Percentiles rank a stretch among this genome's conserved stretches.
These are phyloP conservation scores for Claviceps sp. DNA, from an alignment of 2,329 filamentous ascomycete genomes.

Conservation along the genomic window DNA sequence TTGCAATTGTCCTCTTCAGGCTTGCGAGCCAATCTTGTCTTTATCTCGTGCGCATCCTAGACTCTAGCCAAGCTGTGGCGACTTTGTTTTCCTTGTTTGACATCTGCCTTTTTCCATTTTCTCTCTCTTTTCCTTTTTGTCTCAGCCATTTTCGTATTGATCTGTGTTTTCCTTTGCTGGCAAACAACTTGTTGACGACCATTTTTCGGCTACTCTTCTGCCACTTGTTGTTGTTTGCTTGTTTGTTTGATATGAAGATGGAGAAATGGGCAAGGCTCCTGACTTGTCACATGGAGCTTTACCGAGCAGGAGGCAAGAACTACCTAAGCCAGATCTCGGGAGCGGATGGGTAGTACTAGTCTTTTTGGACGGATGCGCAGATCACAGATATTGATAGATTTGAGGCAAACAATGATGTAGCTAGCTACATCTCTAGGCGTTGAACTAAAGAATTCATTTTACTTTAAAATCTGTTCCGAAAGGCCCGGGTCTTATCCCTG, in stretches of 20 bases:
- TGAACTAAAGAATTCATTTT: too few species aligned
- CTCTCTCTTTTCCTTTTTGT: conserved; percentile 11
- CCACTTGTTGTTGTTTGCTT: background rate
- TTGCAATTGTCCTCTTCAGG: conserved; percentile 17
- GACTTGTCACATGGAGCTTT: background rate
- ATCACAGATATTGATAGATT: background rate
- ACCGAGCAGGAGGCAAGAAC: background rate
- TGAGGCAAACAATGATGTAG: conserved; percentile 3
- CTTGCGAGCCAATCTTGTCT: conserved; percentile 10
- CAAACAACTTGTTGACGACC: conserved; percentile 17
- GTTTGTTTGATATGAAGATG: background rate
- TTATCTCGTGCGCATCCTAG: conserved; percentile 22
- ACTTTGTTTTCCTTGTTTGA: conserved; percentile 10
- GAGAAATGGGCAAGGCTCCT: background rate
- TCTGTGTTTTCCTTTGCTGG: background rate
- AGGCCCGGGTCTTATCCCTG: too few species aligned
- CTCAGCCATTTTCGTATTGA: background rate
- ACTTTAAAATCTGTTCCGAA: too few species aligned
- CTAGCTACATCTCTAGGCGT: conserved; percentile 3
- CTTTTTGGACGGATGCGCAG: background rate
- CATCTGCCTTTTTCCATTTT: conserved; percentile 4
- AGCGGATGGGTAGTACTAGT: background rate
- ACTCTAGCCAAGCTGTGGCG: conserved; percentile 17
- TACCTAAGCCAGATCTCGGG: background rate
- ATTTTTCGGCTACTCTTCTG: background rate